Percentiles rank a stretch among this genome's conserved stretches.
phyloP scores from a whole-genome alignment of 1,284 basidiomycete genomes.

The Ganoderma sp. region DNA sequence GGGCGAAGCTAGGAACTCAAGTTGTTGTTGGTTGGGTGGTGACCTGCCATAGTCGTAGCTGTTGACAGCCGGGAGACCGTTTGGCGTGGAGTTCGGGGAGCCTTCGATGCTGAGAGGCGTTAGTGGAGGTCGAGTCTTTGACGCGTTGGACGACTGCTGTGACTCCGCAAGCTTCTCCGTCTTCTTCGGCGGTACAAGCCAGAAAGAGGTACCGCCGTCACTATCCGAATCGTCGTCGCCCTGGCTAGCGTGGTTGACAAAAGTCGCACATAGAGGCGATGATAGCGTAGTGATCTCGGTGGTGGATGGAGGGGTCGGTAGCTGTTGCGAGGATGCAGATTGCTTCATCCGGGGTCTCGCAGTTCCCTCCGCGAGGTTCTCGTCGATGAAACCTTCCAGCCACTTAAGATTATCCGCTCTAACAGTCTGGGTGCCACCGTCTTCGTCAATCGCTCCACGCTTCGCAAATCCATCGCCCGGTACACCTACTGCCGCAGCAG shows the following conservation, averaged over 20 bases:
- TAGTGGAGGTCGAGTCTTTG: slow-evolving; percentile 33
- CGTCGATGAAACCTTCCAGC: slow-evolving; percentile 33
- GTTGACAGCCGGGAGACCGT: slow-evolving; percentile 28
- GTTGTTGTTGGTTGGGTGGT: slow-evolving; percentile 22
- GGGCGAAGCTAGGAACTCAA: slow-evolving; percentile 26
- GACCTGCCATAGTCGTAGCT: slow-evolving; percentile 27
- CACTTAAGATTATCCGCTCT: slow-evolving; percentile 28
- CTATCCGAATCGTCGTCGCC: slow-evolving; percentile 53
- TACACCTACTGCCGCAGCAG: slow-evolving; percentile 11
- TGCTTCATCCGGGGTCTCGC: slow-evolving; percentile 24
- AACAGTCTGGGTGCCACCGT: slow-evolving; percentile 20
- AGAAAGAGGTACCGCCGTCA: slow-evolving; percentile 47
- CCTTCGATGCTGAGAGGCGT: slow-evolving; percentile 39
- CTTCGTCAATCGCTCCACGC: slow-evolving; percentile 30
- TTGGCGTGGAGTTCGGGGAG: slow-evolving; percentile 30
- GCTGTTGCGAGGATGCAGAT: slow-evolving; percentile 22
- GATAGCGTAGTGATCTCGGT: slow-evolving; percentile 22
- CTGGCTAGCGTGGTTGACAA: slow-evolving; percentile 14
- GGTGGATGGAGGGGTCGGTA: slow-evolving; percentile 27
- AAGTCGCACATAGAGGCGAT: slow-evolving; percentile 4
- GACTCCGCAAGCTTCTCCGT: slow-evolving; percentile 33
- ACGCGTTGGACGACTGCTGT: slow-evolving; percentile 24
- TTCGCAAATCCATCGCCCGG: slow-evolving; percentile 20
- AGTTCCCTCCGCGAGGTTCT: slow-evolving; percentile 33
- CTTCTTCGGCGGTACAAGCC: slow-evolving; percentile 34